Base-by-base conservation (phyloP, 768 basidiomycete genomes). In the Lactarius sp. region DNA sequence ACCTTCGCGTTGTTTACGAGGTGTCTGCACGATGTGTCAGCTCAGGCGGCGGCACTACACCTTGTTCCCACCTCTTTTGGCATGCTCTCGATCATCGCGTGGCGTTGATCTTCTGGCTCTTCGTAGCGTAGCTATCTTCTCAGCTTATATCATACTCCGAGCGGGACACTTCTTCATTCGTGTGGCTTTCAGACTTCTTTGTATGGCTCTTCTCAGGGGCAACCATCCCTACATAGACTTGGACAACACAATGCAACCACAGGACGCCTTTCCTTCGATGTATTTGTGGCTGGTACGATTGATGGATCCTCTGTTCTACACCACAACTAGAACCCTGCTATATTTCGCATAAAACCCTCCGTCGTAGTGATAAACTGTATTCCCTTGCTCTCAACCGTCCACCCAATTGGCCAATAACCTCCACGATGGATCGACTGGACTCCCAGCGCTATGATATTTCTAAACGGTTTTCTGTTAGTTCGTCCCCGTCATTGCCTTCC, bases 361-460 rank as follows among this genome's bases (percentile, higher is more conserved):
- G 20, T 41, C 33, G 41, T 18, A 22, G 7, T 39, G n/a, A 37
- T 16, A 13, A 16, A 22, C 51, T 4, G 12, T 3, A 22, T 44
- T 16, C 34, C 34, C 2, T 44, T 46, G 20, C 20, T 36, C 12
- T 22, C 46, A 49, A 36, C 42, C 6, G 36, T 61, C 12, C 9
- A 47, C 22, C 22, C 16, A 54, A 31, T n/a, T 9, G 2, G 22
- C 52, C 46, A 34, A 50, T 50, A 20, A 49, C n/a, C 4, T 18
- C n/a, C 3, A 33, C 37, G 7, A 64, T 50, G 57, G 20, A 59
- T 27, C 22, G 52, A 12, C 31, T 64, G 57, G 62, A 64, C 7
- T 52, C 62, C 14, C 62, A 64, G 59, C 62, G 62, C 52, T 64
- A 64, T 50, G 52, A 64, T 10, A 52, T 39, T 36, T 54, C 57